Base-by-base conservation (phyloP, 2,329 filamentous ascomycete species). In the Colletotrichum orchidophilum region DNA sequence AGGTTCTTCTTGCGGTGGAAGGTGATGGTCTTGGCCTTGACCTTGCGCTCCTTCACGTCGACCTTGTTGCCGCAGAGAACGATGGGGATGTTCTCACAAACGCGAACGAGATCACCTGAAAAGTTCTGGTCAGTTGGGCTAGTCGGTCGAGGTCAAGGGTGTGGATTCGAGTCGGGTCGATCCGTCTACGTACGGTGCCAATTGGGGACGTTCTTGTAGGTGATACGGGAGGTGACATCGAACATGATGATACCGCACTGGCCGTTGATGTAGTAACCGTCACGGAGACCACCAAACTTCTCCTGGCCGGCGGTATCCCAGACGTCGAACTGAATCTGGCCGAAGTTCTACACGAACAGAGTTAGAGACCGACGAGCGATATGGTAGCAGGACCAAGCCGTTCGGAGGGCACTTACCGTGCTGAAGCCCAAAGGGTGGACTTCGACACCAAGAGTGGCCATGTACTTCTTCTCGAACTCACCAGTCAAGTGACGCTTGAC, bases 1-100 rank as follows among this genome's bases (percentile, higher is more conserved):
- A 99, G 92, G 87, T 98, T 99, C 93, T 99, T 99, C 94, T 99
- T 99, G 87, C 96, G 94, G 91, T 99, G 96, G 94, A 99, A 99
- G 77, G 96, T 99, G 87, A 99, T 99, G 83, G 96, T 97, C 94
- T 99, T 99, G 82, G 96, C 96, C 92, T 99, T 99, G 83, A 99
- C 96, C 89, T 99, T 99, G 86, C 96, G 94, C 91, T 99, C 96
- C 93, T 99, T 99, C 76, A 99, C 96, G 81, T 99, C 96, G 84
- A 99, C 96, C 91, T 99, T 99, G 94, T 99, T 99, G 81, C 96
- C 96, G 85, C 92, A 95, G 76, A 99, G 93, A 80, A 98, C 96
- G 81, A 99, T 98, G 78, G 96, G 96, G 80, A 99, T 96, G 89
- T 96, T 97, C 91, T 99, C 96, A 88, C 96, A 98, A 81, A 99